Evolutionary conservation across 768 basidiomycete species (phyloP), one percentile per base, ranked within the genome.

Genomic region (Boletales sp.): DNA sequence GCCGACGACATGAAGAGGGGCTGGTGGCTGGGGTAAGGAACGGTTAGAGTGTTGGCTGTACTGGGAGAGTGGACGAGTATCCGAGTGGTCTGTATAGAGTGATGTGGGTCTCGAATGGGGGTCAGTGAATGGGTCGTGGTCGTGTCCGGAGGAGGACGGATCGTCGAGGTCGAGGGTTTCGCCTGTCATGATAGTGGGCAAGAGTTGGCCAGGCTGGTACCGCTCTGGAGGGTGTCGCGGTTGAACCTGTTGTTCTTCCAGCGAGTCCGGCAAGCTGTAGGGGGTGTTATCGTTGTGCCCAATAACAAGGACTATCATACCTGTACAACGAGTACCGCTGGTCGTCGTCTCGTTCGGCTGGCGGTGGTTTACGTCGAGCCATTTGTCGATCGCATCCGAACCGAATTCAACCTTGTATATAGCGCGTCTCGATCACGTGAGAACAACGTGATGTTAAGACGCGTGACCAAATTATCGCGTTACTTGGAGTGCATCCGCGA

Each of bases 131-230:
- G 67, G 61, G 48, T 72, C 71, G 4, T 60, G 57, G 45, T 64
- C 70, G 18, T 67, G 66, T 38, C 61, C 47, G n/a, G 61, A 60
- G 14, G 52, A 54, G 35, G 65, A 57, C 35, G 61, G 46, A 15
- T 70, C 70, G 5, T 77, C 75, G 9, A 83, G 61, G 43, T 83
- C 76, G 17, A 84, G 71, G 0, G 82, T 83, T 63, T 85, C 83
- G 32, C 83, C 83, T 7, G 83, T 84, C 47, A 79, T 70, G 38
- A 85, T 84, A 0, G 83, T 82, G 32, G 72, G 78, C 14, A 85
- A 69, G 45, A 73, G 73, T 58, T 84, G 82, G 3, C 83, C 83
- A 21, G 81, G 83, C 49, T 81, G 76, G 55, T 85, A 85, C 47
- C 75, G 76, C 21, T 60, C 68, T 14, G 57, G 58, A 15, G 57